Conservation (phyloP, 2,329 filamentous ascomycete genomes). For the Xylaria sp. region DNA sequence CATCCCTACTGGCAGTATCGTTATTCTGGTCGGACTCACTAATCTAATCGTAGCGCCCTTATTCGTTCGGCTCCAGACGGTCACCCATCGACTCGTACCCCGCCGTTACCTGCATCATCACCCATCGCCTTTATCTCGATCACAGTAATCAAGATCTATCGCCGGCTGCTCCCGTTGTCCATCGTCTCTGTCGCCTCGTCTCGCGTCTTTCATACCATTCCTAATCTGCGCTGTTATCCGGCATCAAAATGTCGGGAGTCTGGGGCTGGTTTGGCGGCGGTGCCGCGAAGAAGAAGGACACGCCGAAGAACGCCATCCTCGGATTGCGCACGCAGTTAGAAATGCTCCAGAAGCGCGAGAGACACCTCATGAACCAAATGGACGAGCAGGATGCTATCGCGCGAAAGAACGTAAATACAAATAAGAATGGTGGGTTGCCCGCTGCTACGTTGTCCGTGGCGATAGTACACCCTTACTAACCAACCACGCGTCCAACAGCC, state of each 20-base stretch:
- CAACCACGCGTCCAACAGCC: constrained; percentile 46
- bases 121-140: constrained; percentile 1
- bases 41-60: background rate
- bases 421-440: constrained; percentile 74
- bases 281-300: constrained; percentile 83
- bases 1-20: background rate
- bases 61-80: constrained; percentile 4
- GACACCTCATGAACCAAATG: constrained; percentile 85
- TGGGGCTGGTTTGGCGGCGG: constrained; percentile 92
- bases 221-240: constrained; percentile 9
- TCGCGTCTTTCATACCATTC: constrained; percentile 3
- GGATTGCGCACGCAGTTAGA: constrained; percentile 82
- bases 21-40: constrained; percentile 3
- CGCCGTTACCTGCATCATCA: constrained; percentile 17
- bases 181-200: background rate
- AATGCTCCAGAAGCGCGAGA: constrained; percentile 96
- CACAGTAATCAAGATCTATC: constrained; percentile 3
- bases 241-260: constrained; percentile 55
- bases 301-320: constrained; percentile 94
- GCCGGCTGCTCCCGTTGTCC: background rate
- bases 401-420: constrained; percentile 78
- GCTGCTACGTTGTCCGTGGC: constrained; percentile 3
- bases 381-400: constrained; percentile 86
- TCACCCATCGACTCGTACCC: constrained; percentile 21
- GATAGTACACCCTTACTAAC: constrained; percentile 20